Evolutionary conservation across 805 yeast species (phyloP).

Genomic region (Monosporozyma unispora): DNA sequence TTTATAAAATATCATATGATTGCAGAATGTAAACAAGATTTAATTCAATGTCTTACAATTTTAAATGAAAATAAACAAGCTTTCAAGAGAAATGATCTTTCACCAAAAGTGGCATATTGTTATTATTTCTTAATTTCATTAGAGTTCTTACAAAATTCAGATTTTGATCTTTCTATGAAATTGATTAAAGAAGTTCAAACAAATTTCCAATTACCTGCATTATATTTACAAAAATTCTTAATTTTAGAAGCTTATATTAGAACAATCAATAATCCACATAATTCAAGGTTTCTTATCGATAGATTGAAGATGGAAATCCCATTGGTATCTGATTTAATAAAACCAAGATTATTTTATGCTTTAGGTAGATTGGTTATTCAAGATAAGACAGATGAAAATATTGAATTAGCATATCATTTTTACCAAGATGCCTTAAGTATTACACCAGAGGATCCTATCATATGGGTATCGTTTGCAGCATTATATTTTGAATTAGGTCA

Average conservation of each 20-base stretch:
- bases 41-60: conserved; percentile 9
- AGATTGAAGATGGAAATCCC: conserved; percentile 7
- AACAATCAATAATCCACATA: conserved; percentile 1
- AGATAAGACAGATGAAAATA: conserved; percentile 8
- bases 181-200: conserved; percentile 7
- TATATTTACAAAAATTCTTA: conserved; percentile 8
- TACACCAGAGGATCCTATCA: conserved; percentile 34
- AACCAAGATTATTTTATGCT: conserved; percentile 11
- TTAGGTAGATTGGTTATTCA: conserved; percentile 13
- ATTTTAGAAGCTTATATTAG: conserved; percentile 9
- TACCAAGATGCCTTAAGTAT: conserved; percentile 14
- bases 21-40: conserved; percentile 10
- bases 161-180: conserved; percentile 1
- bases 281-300: conserved; percentile 3
- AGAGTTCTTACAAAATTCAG: conserved; percentile 4
- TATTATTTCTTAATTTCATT: conserved; percentile 12
- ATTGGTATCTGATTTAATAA: conserved; percentile 3
- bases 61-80: conserved; percentile 6
- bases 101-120: conserved; percentile 11
- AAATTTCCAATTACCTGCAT: conserved; percentile 9
- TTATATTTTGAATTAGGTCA: conserved; percentile 51
- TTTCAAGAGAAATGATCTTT: conserved; percentile 7
- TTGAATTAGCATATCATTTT: conserved; percentile 14
- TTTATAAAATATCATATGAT: conserved; percentile 11
- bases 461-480: conserved; percentile 61